Base-by-base conservation (phyloP, 2,329 filamentous ascomycete genomes). In the Pseudonectria foliicola region DNA sequence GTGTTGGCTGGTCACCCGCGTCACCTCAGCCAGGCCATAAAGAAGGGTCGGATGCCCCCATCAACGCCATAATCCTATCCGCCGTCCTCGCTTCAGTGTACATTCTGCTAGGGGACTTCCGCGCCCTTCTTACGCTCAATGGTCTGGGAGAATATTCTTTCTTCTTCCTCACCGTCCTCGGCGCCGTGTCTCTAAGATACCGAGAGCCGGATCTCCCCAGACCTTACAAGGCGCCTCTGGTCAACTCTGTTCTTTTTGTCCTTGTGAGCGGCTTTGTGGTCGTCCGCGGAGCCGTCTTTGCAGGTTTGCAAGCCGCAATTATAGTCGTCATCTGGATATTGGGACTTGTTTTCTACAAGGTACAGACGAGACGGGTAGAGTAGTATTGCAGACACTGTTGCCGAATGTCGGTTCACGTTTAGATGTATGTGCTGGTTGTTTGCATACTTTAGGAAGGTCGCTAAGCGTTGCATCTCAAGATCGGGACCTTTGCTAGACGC, bases 121-220 rank as follows among this genome's bases (percentile, higher is more conserved):
- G 76, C 24, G 70, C 72, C 1, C 66, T 81, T 0, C 48, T 81
- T 10, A 80, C 75, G 0, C 77, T 77, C 44, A 76, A 75, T 33
- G 73, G 73, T 0, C 56, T 77, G 4, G 73, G 71, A 11, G 73
- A 77, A 46, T 80, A 75, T 50, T 70, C 76, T 0, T 81, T 80
- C 55, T 80, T 80, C 58, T 77, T 80, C 48, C 62, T 79, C 21
- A 75, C 76, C 0, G 75, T 80, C 0, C 46, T 79, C 0, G 77
- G 76, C 0, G 68, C 74, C 2, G 60, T 80, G 8, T 57, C 79
- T 12, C 55, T 81, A 28, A 67, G 77, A 10, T 67, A 66, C 36
- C 66, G 71, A 2, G 74, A 80, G 49, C 77, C 76, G 1, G 52
- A 58, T 0, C 59, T 81, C 3, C 45, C 60, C 0, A 56, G 77